Base-by-base conservation (phyloP, 805 yeast species). In the Debaryomyces prosopidis region DNA sequence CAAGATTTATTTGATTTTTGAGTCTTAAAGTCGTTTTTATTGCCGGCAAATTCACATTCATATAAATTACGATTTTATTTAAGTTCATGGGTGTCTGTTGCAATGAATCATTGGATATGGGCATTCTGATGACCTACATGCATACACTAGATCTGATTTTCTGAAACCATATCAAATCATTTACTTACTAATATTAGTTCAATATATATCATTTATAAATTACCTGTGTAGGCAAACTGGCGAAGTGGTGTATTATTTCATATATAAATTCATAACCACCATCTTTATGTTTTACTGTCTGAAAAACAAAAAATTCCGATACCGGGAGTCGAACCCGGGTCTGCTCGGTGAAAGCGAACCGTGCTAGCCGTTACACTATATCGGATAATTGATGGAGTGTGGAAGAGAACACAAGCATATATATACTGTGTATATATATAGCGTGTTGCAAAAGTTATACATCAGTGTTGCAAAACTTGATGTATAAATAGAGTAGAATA, bases 281-380 rank as follows among this genome's bases (percentile, higher is more conserved):
- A n/a, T n/a, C n/a, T n/a, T n/a, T n/a, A n/a, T n/a, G n/a, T n/a
- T n/a, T n/a, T n/a, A n/a, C n/a, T n/a, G n/a, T n/a, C n/a, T n/a
- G n/a, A 39, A 39, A 36, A 36, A 31, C 19, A 30, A 26, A 46
- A 50, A 45, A 45, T 77, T 82, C 87, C 87, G 86, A 80, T 81
- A 76, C 88, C 85, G 87, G 87, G 87, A 81, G 85, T 82, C 86
- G 87, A 83, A 82, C 87, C 87, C 87, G 85, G 77, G 76, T 71
- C 60, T 71, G 76, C 76, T 71, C 76, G 73, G 77, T 71, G 76
- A 72, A 68, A 72, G 77, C 73, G 75, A 71, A 71, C 77, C 73
- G 77, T 72, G 77, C 68, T 72, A 72, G 71, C 77, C 77, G 74
- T 69, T 72, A 72, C 77, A 72, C 77, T 67, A 72, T 67, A 71